Base-by-base conservation (phyloP, 208 protist genomes). In the Trypanosoma scelopori region DNA sequence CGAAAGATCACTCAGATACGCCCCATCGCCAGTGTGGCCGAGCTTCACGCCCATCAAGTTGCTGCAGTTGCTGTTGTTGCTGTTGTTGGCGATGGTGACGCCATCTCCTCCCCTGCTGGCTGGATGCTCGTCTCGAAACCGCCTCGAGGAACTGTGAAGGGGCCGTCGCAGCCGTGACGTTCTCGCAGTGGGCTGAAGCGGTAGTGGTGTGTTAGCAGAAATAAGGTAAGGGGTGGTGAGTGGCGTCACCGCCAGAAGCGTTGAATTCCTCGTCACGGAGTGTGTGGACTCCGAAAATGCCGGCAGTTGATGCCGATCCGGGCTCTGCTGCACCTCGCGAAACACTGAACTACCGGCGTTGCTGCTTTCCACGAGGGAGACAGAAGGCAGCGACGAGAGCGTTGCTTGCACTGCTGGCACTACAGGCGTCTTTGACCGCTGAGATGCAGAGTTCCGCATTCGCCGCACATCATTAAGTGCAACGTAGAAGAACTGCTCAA, bases 401-500 rank as follows among this genome's bases (percentile, higher is more conserved):
- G 56, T 6, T 48, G 25, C 15, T 37, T 23, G 63, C 18, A 22
- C 53, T 48, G 25, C 15, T 37, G 18, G 63, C 18, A 22, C 53
- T 39, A 27, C 16, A n/a, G 9, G 23, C 20, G 12, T 41, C 32
- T 18, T 43, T 32, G 7, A 9, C 20, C 23, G 27, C 5, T 37
- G 39, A 1, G 45, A 50, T 25, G 39, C 35, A 12, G 15, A 18
- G 18, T 50, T 41, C 0, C 70, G 70, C 70, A 76, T 76, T 20
- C 72, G 62, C 25, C 71, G 66, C 56, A 83, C 87, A 61, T 93
- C 87, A 20, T 79, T 71, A 5, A 93, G 48, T 1, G 84, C 87
- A 18, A 76, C 73, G 66, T 89, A 81, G 48, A 93, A 93, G 47
- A 93, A 93, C 27, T 72, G 68, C 60, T 93, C 84, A n/a, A 93